Evolutionary conservation across 495 filamentous ascomycete genomes (phyloP).

Genomic region (Sabuloglossum arenarium): DNA sequence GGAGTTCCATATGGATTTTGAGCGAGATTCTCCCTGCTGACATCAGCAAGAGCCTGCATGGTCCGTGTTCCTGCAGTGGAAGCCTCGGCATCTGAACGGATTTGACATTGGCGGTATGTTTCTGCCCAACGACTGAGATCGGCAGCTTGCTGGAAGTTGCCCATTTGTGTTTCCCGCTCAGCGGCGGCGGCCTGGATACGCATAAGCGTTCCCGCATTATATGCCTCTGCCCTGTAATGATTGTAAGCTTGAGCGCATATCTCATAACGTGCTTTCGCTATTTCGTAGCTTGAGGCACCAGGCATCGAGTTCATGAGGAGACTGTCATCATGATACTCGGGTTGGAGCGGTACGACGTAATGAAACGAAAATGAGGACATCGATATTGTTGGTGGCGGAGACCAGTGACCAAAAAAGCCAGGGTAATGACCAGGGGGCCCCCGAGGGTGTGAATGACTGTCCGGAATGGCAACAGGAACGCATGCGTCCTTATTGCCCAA

Average conservation of each 20-base stretch:
- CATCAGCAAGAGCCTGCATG: not conserved
- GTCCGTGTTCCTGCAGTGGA: not conserved
- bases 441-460: not conserved
- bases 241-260: not conserved
- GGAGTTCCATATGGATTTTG: not conserved
- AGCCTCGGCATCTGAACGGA: not conserved
- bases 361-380: not conserved
- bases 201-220: not conserved
- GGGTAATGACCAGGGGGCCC: not conserved
- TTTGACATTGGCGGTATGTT: not conserved
- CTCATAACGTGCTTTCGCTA: not conserved
- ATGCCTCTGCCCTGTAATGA: not conserved
- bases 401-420: not conserved
- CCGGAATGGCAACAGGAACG: conserved; percentile 5
- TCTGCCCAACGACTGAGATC: not conserved
- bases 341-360: not conserved
- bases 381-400: not conserved
- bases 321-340: not conserved
- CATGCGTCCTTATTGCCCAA: conserved; percentile 7
- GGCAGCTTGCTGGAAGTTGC: not conserved
- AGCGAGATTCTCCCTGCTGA: not conserved
- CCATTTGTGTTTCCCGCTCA: not conserved
- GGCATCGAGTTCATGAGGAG: not conserved
- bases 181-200: not conserved
- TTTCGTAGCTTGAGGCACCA: not conserved